Evolutionary conservation across 306 rosid species (phyloP), one percentile per base, ranked within the genome.

Genomic region (Cucurbita maxima): DNA sequence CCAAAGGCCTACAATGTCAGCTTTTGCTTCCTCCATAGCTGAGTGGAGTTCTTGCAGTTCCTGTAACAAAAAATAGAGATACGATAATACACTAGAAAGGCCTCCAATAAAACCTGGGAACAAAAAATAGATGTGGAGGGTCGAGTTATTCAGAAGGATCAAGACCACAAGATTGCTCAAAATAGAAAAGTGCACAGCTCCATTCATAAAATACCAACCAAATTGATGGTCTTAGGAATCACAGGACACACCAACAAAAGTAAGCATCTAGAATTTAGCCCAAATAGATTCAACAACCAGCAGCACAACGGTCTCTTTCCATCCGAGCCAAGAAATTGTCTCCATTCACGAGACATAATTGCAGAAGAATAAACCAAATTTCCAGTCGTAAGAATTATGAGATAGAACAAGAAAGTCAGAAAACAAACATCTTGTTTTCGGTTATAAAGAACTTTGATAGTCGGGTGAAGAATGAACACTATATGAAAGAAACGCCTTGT

Each of bases 1-100:
- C 98, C 97, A 90, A 37, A 94, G 95, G 75, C 98, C 98, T 67
- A 94, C 98, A 77, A 94, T 90, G 76, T 94, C 97, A 76, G 97
- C 98, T 84, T 90, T 94, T 81, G 97, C 98, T 85, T 90, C 97
- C 88, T 90, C 98, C 62, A 94, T 64, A 83, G 96, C 89, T 4
- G 97, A 90, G 84, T 94, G 82, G 76, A 94, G 88, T 81, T 94
- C 98, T 90, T 94, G 87, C 72, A 94, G 82, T 81, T 94, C 97
- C 98, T 94, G 86, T 57, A 75, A 19, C 9, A 53, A 67, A 6
- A 40, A 14, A 67, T 37, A 8, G 62, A 51, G 6, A 22, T 7
- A 25, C 18, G 7, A 55, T 43, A 68, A 19, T 10, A 30, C 20
- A 19, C 57, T 25, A 76, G 48, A 68, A 63, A 74, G 66, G 18